Evolutionary conservation across 2,329 filamentous ascomycete species (phyloP).

Genomic region (Fusarium oligoseptatum): DNA sequence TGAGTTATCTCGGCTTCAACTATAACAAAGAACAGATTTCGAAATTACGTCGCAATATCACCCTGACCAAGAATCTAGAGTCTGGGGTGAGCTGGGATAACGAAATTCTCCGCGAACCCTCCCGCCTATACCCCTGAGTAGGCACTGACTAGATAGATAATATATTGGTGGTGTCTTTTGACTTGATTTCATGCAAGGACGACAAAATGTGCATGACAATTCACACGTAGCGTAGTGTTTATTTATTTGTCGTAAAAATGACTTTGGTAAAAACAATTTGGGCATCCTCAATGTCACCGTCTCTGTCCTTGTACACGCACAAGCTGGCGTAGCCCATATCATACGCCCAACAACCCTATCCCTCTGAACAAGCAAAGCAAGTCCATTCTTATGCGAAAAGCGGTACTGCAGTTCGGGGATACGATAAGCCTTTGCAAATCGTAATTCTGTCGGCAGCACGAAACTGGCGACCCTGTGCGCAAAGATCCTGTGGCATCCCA

Average conservation of each 20-base stretch:
- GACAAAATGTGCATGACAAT: not conserved
- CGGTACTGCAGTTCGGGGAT: not conserved
- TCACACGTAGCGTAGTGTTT: not conserved
- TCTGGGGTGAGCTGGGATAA: too few relatives aligned
- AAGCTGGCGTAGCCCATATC: conserved; percentile 3
- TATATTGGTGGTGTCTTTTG: too few relatives aligned
- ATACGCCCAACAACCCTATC: not conserved
- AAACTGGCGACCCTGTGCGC: not conserved
- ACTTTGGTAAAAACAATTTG: not conserved
- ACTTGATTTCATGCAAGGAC: too few relatives aligned
- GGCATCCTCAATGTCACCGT: not conserved
- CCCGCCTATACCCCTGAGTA: too few relatives aligned
- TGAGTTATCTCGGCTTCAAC: too few relatives aligned
- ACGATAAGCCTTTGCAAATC: not conserved
- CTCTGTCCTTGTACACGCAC: not conserved
- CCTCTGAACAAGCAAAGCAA: not conserved
- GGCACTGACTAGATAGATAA: too few relatives aligned
- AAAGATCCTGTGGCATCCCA: not conserved
- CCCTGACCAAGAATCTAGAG: too few relatives aligned
- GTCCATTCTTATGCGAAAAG: not conserved
- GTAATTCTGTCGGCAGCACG: not conserved
- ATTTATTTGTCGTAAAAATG: not conserved
- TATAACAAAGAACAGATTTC: too few relatives aligned
- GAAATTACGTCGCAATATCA: too few relatives aligned
- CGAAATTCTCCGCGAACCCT: too few relatives aligned